These are phyloP conservation scores for Eurotiales sp. DNA, from an alignment of 2,329 filamentous ascomycete species.

Conservation along the genomic window DNA sequence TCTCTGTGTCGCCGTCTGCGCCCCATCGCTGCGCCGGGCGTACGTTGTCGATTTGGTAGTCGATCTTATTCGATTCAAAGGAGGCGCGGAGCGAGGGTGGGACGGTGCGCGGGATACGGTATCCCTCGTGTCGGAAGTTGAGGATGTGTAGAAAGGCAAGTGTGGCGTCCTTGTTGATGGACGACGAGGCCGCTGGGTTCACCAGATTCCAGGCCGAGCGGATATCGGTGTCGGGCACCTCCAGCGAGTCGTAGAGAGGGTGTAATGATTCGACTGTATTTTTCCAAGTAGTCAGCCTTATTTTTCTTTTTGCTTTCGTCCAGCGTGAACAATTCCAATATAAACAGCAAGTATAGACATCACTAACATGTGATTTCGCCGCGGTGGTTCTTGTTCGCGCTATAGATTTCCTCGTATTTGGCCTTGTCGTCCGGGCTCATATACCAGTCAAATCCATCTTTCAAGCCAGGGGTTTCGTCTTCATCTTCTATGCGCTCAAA, in stretches of 20 bases:
- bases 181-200: slow-evolving; percentile 77
- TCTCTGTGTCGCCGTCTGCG: slow-evolving; percentile 67
- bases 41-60: slow-evolving; percentile 85
- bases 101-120: slow-evolving; percentile 84
- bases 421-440: slow-evolving; percentile 87
- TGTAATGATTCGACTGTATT: slow-evolving; percentile 68
- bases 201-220: slow-evolving; percentile 95
- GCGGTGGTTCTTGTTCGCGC: slow-evolving; percentile 80
- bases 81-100: slow-evolving; percentile 85
- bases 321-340: too few relatives aligned
- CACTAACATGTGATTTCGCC: slow-evolving; percentile 74
- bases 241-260: slow-evolving; percentile 70
- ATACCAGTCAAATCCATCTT: slow-evolving; percentile 99
- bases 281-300: neutral
- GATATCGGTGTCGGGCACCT: slow-evolving; percentile 72
- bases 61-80: slow-evolving; percentile 94
- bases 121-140: slow-evolving; percentile 92
- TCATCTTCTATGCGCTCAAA: slow-evolving; percentile 82
- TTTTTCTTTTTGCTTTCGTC: too few relatives aligned
- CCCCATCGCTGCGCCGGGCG: slow-evolving; percentile 73
- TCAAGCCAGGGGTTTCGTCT: slow-evolving; percentile 75
- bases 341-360: neutral
- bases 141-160: slow-evolving; percentile 96
- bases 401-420: slow-evolving; percentile 98
- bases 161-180: slow-evolving; percentile 90